Base-by-base conservation (phyloP, 1,139 yeast species). In the Petasospora rhodanensis region DNA sequence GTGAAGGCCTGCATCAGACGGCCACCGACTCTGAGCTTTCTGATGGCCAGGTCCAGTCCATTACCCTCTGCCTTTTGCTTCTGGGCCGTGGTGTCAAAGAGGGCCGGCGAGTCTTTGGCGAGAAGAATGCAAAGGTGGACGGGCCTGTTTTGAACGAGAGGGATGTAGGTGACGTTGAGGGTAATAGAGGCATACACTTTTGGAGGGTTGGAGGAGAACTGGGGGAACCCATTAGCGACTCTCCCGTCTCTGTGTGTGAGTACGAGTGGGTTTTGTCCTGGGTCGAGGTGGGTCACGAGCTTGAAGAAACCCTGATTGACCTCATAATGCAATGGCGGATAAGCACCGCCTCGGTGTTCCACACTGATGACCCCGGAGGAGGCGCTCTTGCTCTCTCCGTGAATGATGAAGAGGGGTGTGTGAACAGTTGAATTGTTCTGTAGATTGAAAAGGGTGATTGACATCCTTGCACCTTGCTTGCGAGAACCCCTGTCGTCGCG, bases 1-100 rank as follows among this genome's bases (percentile, higher is more conserved):
- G 97, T 89, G 55, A 76, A 89, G 1, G 96, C 95, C 51, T 86
- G 89, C 95, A 87, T 86, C 57, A 91, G 57, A 49, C 96, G 68
- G 4, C 85, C 95, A 7, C 89, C 96, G 41, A 86, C 74, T 48
- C 95, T 76, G 45, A 91, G 56, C 55, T 85, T 87, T 45, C 68
- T 66, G 15, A 85, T 63, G 0, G 96, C 96, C n/a, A 78, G 59
- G 13, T 79, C 80, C 16, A 89, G 53, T n/a, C 69, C 74, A 41
- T 86, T 79, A 2, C 78, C 79, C 47, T 85, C 95, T 24, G 68
- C 58, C 24, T 61, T 56, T 17, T 58, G 45, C 42, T 75, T 74
- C 29, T 54, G 52, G 37, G 75, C 67, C 4, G 58, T 54, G 51
- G 87, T 76, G 52, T 91, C 97, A 54, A 75, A 89, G 7, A 59